Evolutionary conservation across 2,329 filamentous ascomycete species (phyloP).

Genomic region (Fusarium secorum): DNA sequence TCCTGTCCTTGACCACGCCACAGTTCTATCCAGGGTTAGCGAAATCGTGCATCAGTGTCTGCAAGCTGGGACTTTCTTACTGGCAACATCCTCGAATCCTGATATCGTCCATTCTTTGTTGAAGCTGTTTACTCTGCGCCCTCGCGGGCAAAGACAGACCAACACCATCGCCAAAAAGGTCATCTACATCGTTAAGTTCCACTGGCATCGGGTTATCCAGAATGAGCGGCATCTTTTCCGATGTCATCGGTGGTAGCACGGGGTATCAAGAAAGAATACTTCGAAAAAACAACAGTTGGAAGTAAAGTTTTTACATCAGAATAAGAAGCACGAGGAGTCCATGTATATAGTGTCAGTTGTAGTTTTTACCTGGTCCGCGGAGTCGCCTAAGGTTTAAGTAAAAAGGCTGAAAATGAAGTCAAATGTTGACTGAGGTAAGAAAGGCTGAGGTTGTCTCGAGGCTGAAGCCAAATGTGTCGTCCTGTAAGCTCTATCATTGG

Average conservation of each 20-base stretch:
- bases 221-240: constrained; percentile 55
- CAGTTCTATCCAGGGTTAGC: constrained; percentile 61
- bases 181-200: constrained; percentile 69
- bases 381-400: constrained; percentile 15
- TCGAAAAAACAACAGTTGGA: constrained; percentile 6
- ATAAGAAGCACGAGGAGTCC: background rate
- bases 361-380: constrained; percentile 2
- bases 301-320: constrained; percentile 19
- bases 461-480: constrained; percentile 30
- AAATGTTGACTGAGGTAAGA: constrained; percentile 20
- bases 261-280: constrained; percentile 32
- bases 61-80: constrained; percentile 58
- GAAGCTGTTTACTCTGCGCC: constrained; percentile 65
- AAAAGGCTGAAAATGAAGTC: constrained; percentile 12
- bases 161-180: constrained; percentile 78
- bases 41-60: background rate
- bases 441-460: constrained; percentile 35
- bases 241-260: constrained; percentile 43
- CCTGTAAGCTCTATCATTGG: constrained; percentile 23
- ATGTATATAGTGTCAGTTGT: constrained; percentile 14
- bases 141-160: constrained; percentile 62
- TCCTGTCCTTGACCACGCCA: constrained; percentile 89
- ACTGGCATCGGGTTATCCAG: constrained; percentile 56
- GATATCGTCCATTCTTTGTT: constrained; percentile 78
- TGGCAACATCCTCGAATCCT: constrained; percentile 80